These are phyloP conservation scores for Dichomitus squalens DNA, from an alignment of 1,284 basidiomycete species.

Conservation along the genomic window DNA sequence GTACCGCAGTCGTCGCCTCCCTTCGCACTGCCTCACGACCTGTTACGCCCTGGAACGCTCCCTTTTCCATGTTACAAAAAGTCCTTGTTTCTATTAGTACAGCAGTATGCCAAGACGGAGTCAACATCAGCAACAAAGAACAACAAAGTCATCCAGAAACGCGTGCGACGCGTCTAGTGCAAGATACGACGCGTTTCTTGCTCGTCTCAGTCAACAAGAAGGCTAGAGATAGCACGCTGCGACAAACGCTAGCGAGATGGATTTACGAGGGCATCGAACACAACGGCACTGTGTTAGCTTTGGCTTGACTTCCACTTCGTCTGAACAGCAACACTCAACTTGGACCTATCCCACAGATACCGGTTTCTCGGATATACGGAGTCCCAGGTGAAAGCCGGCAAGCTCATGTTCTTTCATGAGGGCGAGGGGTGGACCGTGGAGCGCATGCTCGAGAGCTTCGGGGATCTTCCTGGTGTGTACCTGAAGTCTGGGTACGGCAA, in stretches of 20 bases:
- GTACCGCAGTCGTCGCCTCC: not conserved
- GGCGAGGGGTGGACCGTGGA: conserved; percentile 24
- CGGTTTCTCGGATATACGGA: conserved; percentile 27
- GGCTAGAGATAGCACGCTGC: not conserved
- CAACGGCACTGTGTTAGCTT: conserved; percentile 14
- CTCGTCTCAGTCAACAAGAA: conserved; percentile 14
- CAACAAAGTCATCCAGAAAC: conserved; percentile 14
- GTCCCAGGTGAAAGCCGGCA: conserved; percentile 24
- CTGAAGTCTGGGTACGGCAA: conserved; percentile 25
- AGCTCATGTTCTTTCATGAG: conserved; percentile 27
- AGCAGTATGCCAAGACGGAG: conserved; percentile 11
- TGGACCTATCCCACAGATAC: conserved; percentile 17
- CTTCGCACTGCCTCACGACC: not conserved
- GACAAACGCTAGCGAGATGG: conserved; percentile 11
- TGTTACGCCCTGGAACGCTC: not conserved
- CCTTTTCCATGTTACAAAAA: conserved; percentile 9
- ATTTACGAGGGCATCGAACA: conserved; percentile 14
- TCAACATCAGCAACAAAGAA: conserved; percentile 1
- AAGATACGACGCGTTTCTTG: conserved; percentile 24
- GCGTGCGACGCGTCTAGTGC: conserved; percentile 23
- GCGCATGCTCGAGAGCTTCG: conserved; percentile 17
- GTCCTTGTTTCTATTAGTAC: conserved; percentile 1
- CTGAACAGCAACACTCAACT: not conserved
- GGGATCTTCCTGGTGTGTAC: conserved; percentile 24
- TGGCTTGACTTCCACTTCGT: not conserved